Evolutionary conservation across 164 flowering plant genomes (phyloP).

Genomic region (grape (Vitis vinifera)): DNA sequence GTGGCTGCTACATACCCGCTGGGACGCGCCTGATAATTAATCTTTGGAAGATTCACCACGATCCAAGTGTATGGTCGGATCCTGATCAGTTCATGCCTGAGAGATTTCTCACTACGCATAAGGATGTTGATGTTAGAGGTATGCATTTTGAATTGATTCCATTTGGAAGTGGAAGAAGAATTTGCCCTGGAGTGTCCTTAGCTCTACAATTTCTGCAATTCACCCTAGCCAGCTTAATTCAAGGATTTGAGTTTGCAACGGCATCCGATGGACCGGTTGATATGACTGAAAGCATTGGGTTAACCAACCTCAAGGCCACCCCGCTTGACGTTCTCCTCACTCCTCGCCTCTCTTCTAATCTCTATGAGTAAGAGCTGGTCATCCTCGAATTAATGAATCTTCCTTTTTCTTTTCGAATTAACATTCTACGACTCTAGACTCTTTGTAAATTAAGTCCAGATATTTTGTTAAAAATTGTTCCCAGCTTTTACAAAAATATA

Average conservation of each 20-base stretch:
- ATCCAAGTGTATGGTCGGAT: constrained; percentile 21
- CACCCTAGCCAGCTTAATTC: constrained; percentile 22
- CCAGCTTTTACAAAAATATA: too few species aligned
- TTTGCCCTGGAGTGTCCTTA: constrained; percentile 32
- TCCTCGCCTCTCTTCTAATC: constrained; percentile 19
- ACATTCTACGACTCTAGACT: too few species aligned
- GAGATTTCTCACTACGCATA: constrained; percentile 23
- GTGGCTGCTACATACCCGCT: constrained; percentile 15
- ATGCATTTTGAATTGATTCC: constrained; percentile 27
- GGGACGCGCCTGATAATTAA: constrained; percentile 21
- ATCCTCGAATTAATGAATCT: too few species aligned
- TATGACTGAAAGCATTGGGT: constrained; percentile 18
- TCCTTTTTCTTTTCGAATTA: background rate
- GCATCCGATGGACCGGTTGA: constrained; percentile 10
- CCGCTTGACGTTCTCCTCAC: constrained; percentile 18
- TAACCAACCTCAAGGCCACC: constrained; percentile 6
- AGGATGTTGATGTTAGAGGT: constrained; percentile 23
- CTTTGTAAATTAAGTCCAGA: too few species aligned
- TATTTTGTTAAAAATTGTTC: too few species aligned
- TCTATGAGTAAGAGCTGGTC: background rate
- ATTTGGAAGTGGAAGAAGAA: constrained; percentile 33
- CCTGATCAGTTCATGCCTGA: too few species aligned
- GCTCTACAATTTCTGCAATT: constrained; percentile 14
- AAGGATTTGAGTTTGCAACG: constrained; percentile 15
- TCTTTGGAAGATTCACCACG: constrained; percentile 17